Conservation (phyloP, 1,284 basidiomycete genomes). For the Phellinidium pouzarii region DNA sequence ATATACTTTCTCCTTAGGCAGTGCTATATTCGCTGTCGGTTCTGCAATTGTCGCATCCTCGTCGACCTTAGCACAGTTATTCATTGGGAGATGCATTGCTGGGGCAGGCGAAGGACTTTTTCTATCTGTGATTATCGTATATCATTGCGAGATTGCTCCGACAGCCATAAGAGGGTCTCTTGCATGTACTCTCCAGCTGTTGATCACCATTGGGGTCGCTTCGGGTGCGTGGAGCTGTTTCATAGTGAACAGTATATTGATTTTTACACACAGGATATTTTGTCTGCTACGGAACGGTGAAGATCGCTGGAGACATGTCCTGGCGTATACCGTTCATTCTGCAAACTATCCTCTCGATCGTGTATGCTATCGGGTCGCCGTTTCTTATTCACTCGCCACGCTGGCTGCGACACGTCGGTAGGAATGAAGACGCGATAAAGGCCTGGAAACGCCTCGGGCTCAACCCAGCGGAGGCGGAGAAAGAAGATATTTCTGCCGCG, state of each 20-base stretch:
- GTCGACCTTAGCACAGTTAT: conserved; percentile 30
- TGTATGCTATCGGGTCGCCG: conserved; percentile 38
- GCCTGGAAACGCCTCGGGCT: conserved; percentile 30
- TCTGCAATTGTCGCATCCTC: conserved; percentile 31
- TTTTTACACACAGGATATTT: conserved; percentile 36
- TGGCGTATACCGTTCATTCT: conserved; percentile 44
- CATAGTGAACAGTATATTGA: not conserved
- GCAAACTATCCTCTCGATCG: conserved; percentile 33
- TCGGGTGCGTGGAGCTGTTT: conserved; percentile 22
- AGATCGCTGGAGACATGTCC: conserved; percentile 32
- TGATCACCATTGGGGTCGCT: conserved; percentile 40
- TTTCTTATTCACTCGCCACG: conserved; percentile 49
- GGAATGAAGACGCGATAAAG: conserved; percentile 33
- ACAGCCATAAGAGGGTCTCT: conserved; percentile 36
- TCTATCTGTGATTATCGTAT: conserved; percentile 41
- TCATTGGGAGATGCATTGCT: conserved; percentile 41
- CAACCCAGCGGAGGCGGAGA: conserved; percentile 26
- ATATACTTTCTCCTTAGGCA: conserved; percentile 38
- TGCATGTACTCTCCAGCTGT: conserved; percentile 38
- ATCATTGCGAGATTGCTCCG: conserved; percentile 40
- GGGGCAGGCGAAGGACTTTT: conserved; percentile 45
- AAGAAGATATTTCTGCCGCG: conserved; percentile 27
- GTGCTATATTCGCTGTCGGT: conserved; percentile 35
- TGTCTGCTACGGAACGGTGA: conserved; percentile 40
- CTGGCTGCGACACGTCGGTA: conserved; percentile 41